A percentile compares a stretch with the other conserved stretches of the same genome.
These are phyloP conservation scores for Pseudodiploospora longispora DNA, from an alignment of 2,329 filamentous ascomycete genomes.

Conservation along the genomic window DNA sequence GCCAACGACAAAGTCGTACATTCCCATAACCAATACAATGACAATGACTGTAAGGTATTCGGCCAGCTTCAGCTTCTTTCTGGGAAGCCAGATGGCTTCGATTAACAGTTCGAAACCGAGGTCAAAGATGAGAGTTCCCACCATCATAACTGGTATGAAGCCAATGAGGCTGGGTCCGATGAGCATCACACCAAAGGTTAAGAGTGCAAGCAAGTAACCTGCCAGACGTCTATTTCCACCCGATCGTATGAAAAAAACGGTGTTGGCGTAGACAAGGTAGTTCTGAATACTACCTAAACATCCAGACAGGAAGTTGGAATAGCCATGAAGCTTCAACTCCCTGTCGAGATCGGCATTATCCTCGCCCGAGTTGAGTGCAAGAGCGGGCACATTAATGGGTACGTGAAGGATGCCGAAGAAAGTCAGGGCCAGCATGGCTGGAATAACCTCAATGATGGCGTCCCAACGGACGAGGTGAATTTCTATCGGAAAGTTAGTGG, in stretches of 20 bases:
- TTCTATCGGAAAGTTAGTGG: slow-evolving; percentile 41
- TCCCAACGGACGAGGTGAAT: slow-evolving; percentile 75
- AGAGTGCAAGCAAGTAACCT: slow-evolving; percentile 71
- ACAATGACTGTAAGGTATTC: slow-evolving; percentile 86
- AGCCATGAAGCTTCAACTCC: slow-evolving; percentile 84
- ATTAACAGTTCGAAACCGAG: slow-evolving; percentile 86
- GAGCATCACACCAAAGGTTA: slow-evolving; percentile 75
- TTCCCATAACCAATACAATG: slow-evolving; percentile 92
- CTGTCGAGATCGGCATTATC: slow-evolving; percentile 87
- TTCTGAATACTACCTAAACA: slow-evolving; percentile 86
- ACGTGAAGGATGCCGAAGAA: slow-evolving; percentile 98
- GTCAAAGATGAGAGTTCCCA: slow-evolving; percentile 89
- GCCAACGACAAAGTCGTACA: slow-evolving; percentile 92
- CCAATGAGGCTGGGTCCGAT: slow-evolving; percentile 83
- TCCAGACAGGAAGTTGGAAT: slow-evolving; percentile 88
- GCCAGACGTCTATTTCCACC: slow-evolving; percentile 82
- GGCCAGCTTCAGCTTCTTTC: slow-evolving; percentile 75
- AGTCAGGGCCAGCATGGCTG: slow-evolving; percentile 92
- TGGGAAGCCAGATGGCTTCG: slow-evolving; percentile 82
- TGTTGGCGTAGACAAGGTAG: slow-evolving; percentile 96
- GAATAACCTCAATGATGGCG: slow-evolving; percentile 74
- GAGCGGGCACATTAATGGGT: slow-evolving; percentile 91
- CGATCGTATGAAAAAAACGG: slow-evolving; percentile 89
- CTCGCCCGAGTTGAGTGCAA: slow-evolving; percentile 84
- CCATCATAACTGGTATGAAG: slow-evolving; percentile 94